Base-by-base conservation (phyloP, 1,284 basidiomycete genomes). In the Cutaneotrichosporon cyanovorans region DNA sequence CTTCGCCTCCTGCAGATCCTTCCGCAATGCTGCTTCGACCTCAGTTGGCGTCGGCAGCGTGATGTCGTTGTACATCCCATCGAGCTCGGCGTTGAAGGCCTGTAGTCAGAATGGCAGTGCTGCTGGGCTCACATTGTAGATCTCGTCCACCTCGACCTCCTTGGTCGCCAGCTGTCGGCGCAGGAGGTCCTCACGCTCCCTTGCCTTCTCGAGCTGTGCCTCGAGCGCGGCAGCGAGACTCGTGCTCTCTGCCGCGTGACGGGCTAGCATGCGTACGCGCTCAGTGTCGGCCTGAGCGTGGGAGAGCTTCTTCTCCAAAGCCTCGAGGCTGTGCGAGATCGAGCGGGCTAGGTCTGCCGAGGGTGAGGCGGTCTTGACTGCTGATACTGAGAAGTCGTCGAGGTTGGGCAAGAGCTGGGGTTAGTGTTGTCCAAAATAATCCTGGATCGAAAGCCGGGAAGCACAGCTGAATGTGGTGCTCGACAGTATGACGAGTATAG, bases 51-150 rank as follows among this genome's bases (percentile, higher is more conserved):
- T 85, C 11, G 32, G 41, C 43, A 90, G 76, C 49, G 82, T 78
- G 16, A 78, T 79, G 49, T 88, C 85, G 44, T 83, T 81, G 71
- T 82, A 91, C 85, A 92, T 87, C 30, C 79, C 80, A 57, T 89
- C 87, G 31, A 93, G 76, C 65, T 92, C 89, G 57, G 88, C 86
- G 63, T 92, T 92, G 74, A 93, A 91, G 4, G 86, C 83, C 87
- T 90, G 52, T 43, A 38, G 38, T 49, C 48, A 36, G 49, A 53
- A 28, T 37, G 2, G 3, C 18, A 16, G 1, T 16, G n/a, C 22
- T 20, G 25, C 8, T 33, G n/a, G 41, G 66, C 80, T 62, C 50
- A 87, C 87, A 74, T 90, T 84, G 61, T 89, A 92, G 76, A 91
- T 82, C 61, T 87, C 84, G 59, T 89, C 86, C 64, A 90, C 85